These are phyloP conservation scores for Penicillium antarcticum DNA, from an alignment of 495 filamentous ascomycete species.

Conservation along the genomic window DNA sequence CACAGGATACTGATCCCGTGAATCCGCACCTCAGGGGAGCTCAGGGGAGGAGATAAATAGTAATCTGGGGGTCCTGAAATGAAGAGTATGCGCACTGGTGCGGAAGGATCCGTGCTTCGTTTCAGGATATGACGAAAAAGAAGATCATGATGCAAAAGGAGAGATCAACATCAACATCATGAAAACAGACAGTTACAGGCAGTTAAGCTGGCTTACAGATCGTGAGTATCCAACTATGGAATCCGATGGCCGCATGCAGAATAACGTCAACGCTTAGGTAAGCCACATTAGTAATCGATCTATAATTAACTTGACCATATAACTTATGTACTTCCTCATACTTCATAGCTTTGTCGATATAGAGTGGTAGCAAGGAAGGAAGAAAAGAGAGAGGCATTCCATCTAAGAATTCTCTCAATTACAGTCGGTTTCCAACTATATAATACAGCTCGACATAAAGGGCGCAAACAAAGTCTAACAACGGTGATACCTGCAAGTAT, in stretches of 20 bases:
- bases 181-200: conserved; percentile 4
- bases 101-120: conserved; percentile 41
- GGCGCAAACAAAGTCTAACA: too few relatives aligned
- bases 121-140: conserved; percentile 22
- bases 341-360: background rate
- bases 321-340: background rate
- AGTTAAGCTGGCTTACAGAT: too few relatives aligned
- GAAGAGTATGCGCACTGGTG: conserved; percentile 14
- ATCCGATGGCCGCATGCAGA: conserved; percentile 36
- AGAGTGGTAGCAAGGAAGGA: background rate
- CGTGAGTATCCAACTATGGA: conserved; percentile 15
- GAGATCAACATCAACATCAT: background rate
- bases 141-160: conserved; percentile 8
- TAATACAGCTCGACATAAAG: too few relatives aligned
- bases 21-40: background rate
- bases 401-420: too few relatives aligned
- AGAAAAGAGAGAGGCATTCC: background rate
- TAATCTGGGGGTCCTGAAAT: conserved; percentile 9
- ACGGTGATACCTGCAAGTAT: too few relatives aligned
- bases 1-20: background rate
- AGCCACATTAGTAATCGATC: background rate
- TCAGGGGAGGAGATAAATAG: background rate
- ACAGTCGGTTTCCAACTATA: too few relatives aligned
- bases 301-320: background rate
- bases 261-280: conserved; percentile 22